Percentiles rank a stretch among this genome's conserved stretches.
Evolutionary conservation across 2,329 filamentous ascomycete species (phyloP).

Genomic region (Colletotrichum destructivum): DNA sequence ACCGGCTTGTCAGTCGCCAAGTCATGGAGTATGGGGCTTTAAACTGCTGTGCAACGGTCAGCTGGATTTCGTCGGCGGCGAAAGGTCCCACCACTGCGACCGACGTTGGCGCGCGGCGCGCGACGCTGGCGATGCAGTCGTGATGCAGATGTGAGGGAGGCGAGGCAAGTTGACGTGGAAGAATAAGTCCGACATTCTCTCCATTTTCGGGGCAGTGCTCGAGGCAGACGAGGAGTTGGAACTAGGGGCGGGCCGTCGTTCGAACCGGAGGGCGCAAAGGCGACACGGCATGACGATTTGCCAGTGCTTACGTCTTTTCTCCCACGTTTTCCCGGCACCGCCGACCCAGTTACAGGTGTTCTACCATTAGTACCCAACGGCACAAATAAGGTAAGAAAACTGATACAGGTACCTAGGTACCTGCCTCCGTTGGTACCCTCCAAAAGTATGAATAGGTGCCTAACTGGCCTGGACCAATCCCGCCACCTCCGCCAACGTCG

Average conservation of each 20-base stretch:
- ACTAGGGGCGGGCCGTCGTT: conserved; percentile 24
- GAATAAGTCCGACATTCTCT: not conserved
- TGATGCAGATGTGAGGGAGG: not conserved
- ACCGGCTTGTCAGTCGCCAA: conserved; percentile 30
- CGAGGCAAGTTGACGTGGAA: conserved; percentile 22
- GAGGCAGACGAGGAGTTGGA: not conserved
- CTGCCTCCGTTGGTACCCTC: no score
- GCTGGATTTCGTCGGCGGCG: conserved; percentile 8
- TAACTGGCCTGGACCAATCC: no score
- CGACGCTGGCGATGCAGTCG: conserved; percentile 28
- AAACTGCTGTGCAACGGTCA: conserved; percentile 31
- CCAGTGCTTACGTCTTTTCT: conserved; percentile 1
- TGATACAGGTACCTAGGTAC: no score
- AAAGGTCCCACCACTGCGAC: conserved; percentile 8
- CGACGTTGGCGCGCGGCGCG: not conserved
- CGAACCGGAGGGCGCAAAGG: not conserved
- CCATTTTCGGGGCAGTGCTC: conserved; percentile 9
- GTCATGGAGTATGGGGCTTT: conserved; percentile 18
- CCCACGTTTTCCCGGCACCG: not conserved
- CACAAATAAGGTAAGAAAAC: no score
- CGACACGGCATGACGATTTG: conserved; percentile 1
- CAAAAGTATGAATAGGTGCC: no score
- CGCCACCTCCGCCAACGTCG: no score
- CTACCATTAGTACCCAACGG: no score
- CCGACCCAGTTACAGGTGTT: no score